These are phyloP conservation scores for Hypomyces perniciosus DNA, from an alignment of 2,329 filamentous ascomycete genomes.

Conservation along the genomic window DNA sequence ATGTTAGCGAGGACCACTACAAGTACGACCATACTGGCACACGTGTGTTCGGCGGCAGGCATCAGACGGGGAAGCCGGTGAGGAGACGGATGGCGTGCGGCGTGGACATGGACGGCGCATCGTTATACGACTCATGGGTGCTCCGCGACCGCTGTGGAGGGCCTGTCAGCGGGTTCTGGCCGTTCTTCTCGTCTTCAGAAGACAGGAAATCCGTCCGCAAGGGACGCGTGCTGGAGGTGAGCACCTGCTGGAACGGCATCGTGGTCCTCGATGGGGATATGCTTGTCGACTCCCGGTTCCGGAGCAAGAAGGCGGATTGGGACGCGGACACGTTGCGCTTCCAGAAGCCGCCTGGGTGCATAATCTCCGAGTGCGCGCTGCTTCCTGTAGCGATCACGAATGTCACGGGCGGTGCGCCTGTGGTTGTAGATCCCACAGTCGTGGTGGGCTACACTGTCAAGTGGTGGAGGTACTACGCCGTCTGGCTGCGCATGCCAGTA, in stretches of 20 bases:
- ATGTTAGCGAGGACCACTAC: not conserved
- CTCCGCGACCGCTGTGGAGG: constrained; percentile 13
- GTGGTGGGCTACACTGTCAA: constrained; percentile 10
- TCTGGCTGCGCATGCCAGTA: constrained; percentile 12
- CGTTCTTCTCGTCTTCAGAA: constrained; percentile 10
- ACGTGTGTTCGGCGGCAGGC: not conserved
- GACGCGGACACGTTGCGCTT: constrained; percentile 10
- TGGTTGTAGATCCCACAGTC: constrained; percentile 11
- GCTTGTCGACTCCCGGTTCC: constrained; percentile 8
- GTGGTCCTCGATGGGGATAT: constrained; percentile 14
- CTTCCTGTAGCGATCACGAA: constrained; percentile 10
- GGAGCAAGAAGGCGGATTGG: constrained; percentile 5
- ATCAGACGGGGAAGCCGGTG: not conserved
- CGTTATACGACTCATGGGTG: constrained; percentile 13
- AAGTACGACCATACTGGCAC: not conserved
- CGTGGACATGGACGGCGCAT: constrained; percentile 13
- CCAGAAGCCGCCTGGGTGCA: constrained; percentile 10
- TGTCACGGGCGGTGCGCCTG: constrained; percentile 10
- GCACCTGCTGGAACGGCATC: constrained; percentile 13
- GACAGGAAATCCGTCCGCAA: constrained; percentile 9
- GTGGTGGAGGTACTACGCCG: constrained; percentile 13
- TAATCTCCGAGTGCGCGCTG: constrained; percentile 12
- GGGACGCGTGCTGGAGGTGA: constrained; percentile 8
- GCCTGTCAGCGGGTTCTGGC: constrained; percentile 12
- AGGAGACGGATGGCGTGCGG: constrained; percentile 12